Evolutionary conservation across 106 monocot genomes (phyloP).

Genomic region (Apostasia shenzhenica): DNA sequence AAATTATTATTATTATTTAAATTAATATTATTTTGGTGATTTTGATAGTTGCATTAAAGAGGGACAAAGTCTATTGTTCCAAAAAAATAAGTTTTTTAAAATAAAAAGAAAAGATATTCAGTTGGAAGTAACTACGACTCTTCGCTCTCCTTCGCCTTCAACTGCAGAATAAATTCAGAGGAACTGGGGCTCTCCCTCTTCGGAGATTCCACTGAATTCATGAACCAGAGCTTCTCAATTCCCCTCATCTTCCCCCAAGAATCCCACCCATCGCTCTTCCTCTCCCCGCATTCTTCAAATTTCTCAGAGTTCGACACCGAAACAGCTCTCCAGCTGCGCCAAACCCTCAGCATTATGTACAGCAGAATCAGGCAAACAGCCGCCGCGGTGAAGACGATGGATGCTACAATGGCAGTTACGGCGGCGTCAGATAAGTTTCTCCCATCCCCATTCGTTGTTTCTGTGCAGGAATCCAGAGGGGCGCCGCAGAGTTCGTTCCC

Average conservation of each 20-base stretch:
- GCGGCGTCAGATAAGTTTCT: constrained; percentile 31
- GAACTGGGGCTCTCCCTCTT: constrained; percentile 27
- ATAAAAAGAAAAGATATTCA: no score
- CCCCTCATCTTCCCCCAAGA: constrained; percentile 8
- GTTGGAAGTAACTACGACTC: background rate
- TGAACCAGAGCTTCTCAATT: constrained; percentile 28
- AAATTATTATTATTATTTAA: no score
- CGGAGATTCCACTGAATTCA: constrained; percentile 12
- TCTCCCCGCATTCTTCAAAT: constrained; percentile 23
- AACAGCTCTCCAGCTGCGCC: constrained; percentile 81
- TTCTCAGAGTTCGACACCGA: constrained; percentile 65
- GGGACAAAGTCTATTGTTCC: no score
- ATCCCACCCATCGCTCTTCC: constrained; percentile 10
- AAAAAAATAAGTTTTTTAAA: no score
- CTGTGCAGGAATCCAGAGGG: constrained; percentile 34
- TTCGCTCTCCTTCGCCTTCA: constrained; percentile 6
- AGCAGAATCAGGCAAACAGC: constrained; percentile 60
- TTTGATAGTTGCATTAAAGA: no score
- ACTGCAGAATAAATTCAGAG: constrained; percentile 36
- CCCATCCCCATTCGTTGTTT: background rate
- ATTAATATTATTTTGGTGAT: no score
- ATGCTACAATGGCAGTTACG: constrained; percentile 42
- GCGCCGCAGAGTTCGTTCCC: constrained; percentile 61
- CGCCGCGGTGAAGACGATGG: constrained; percentile 62
- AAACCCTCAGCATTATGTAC: constrained; percentile 71